Percentiles rank a stretch among this genome's conserved stretches.
These are phyloP conservation scores for Corynespora cassiicola DNA, from an alignment of 2,329 filamentous ascomycete species.

Conservation along the genomic window DNA sequence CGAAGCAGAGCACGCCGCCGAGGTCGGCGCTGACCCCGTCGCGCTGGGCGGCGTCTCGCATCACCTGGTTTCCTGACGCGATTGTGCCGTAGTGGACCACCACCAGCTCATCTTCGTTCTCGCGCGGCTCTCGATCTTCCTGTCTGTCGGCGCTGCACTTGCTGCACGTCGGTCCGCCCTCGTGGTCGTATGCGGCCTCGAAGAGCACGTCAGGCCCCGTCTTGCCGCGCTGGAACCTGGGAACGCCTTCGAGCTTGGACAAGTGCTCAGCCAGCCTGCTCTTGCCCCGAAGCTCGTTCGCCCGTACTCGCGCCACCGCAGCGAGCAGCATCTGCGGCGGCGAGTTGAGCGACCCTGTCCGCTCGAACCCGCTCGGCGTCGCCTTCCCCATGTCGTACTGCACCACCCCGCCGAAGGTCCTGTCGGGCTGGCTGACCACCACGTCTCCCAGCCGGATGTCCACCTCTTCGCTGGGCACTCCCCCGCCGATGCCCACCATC, in stretches of 20 bases:
- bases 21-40: constrained; percentile 13
- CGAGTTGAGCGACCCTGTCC: constrained; percentile 6
- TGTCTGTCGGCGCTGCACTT: constrained; percentile 10
- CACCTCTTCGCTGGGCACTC: constrained; percentile 19
- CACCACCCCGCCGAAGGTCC: constrained; percentile 18
- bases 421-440: constrained; percentile 24
- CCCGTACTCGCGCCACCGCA: constrained; percentile 10
- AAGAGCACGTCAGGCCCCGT: constrained; percentile 20
- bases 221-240: constrained; percentile 11
- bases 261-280: constrained; percentile 8
- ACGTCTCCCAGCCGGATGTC: constrained; percentile 34
- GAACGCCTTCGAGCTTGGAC: constrained; percentile 9
- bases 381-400: constrained; percentile 29
- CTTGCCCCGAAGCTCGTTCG: constrained; percentile 4
- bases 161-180: constrained; percentile 10
- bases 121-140: constrained; percentile 7
- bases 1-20: constrained; percentile 15
- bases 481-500: constrained; percentile 53
- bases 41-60: constrained; percentile 7
- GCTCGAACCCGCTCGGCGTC: constrained; percentile 15
- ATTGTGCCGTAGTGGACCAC: constrained; percentile 7
- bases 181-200: constrained; percentile 20
- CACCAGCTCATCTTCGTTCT: constrained; percentile 7
- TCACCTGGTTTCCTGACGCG: constrained; percentile 8
- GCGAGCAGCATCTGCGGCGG: constrained; percentile 7